Evolutionary conservation across 1,284 basidiomycete species (phyloP), one percentile per base, ranked within the genome.

Genomic region (Sporisorium graminicola): DNA sequence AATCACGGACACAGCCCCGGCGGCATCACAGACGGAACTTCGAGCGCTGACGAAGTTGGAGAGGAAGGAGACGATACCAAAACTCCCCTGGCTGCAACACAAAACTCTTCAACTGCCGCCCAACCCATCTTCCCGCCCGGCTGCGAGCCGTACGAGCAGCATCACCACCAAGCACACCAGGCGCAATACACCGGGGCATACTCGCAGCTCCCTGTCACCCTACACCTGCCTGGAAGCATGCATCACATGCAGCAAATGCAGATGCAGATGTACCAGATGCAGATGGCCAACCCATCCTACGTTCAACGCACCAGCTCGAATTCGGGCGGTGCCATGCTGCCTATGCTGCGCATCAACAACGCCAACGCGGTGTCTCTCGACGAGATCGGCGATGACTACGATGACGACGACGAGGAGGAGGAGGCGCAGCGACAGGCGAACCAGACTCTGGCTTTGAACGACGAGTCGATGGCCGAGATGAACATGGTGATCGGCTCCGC

Each of bases 381-480:
- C 42, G 80, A 82, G 46, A 67, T 75, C 44, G 77, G 68, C 9
- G 74, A 79, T 26, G 76, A 82, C 46, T 79, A 67, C 53, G 68
- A 72, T 16, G 63, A 80, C 22, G 68, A 72, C 13, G 65, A 68
- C 29, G 64, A 58, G 3, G 61, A 66, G 4, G 64, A 58, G 5
- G 61, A 66, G 6, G 75, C 65, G 8, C 53, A 54, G 24, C 42
- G 47, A n/a, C 46, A 43, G n/a, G 49, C 54, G 5, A 62, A 79
- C 31, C 53, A 66, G n/a, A 78, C 73, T 1, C 54, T 82, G 37
- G 64, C 49, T 27, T 57, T 82, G 50, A 82, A 83, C 50, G 79
- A 83, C 29, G 82, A 83, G 46, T 82, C 80, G 26, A 72, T 81
- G 49, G 77, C 77, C 33, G 82, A 83, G 59, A 77, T 83, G 50